phyloP scores from a whole-genome alignment of 345 rosid genomes.

The Citrus maxima region DNA sequence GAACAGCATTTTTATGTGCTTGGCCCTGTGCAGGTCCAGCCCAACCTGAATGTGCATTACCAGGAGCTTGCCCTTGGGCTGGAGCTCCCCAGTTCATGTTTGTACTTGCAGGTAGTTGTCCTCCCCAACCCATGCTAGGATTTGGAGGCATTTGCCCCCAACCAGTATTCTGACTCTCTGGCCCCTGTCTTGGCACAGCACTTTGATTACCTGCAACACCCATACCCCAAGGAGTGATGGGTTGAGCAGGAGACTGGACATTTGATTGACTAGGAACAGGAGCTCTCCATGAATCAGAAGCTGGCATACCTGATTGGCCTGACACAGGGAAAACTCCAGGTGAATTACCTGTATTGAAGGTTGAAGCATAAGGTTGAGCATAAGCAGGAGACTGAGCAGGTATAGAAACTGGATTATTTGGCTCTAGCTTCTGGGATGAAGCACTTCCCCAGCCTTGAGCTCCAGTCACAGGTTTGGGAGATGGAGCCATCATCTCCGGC shows the following conservation, averaged over 20 bases:
- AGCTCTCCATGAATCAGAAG: slow-evolving; percentile 70
- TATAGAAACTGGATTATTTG: slow-evolving; percentile 19
- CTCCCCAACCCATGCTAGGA: slow-evolving; percentile 63
- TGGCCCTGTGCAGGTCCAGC: slow-evolving; percentile 51
- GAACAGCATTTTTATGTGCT: slow-evolving; percentile 42
- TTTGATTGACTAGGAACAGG: slow-evolving; percentile 40
- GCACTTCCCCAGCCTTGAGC: slow-evolving; percentile 52
- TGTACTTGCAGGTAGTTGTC: slow-evolving; percentile 46
- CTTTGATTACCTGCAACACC: slow-evolving; percentile 34
- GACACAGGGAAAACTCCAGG: slow-evolving; percentile 35
- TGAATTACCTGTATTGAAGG: slow-evolving; percentile 35
- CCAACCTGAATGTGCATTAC: slow-evolving; percentile 48
- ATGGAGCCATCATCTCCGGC: slow-evolving; percentile 32
- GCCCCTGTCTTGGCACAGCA: slow-evolving; percentile 34
- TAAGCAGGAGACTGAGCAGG: slow-evolving; percentile 38
- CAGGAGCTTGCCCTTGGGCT: slow-evolving; percentile 46
- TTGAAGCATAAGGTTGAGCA: slow-evolving; percentile 36
- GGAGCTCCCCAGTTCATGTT: slow-evolving; percentile 49
- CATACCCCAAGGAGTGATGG: slow-evolving; percentile 53
- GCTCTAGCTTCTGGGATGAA: slow-evolving; percentile 41
- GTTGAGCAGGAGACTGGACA: slow-evolving; percentile 32
- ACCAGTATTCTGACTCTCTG: slow-evolving; percentile 44
- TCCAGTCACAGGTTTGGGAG: slow-evolving; percentile 37
- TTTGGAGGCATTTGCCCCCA: slow-evolving; percentile 60
- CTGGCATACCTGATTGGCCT: slow-evolving; percentile 33